Evolutionary conservation across 2,329 filamentous ascomycete genomes (phyloP), one percentile per base, ranked within the genome.

Genomic region (Cladosporium colombiae): DNA sequence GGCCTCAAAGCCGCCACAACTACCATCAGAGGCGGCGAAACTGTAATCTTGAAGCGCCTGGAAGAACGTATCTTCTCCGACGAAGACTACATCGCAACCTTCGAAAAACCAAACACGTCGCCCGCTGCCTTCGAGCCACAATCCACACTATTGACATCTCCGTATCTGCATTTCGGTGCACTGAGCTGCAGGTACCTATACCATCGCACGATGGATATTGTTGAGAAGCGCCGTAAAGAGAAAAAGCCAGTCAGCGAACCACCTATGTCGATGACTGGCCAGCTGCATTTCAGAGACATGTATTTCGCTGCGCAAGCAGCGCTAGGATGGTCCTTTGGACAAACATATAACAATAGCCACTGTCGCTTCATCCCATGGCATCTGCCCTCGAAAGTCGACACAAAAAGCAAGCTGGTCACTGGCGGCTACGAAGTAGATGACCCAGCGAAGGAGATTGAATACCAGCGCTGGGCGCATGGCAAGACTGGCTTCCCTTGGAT

Each of bases 331-430:
- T 72, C 80, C 0, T 93, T 91, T 70, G 81, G 79, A 0, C 89
- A 91, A 71, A 89, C 88, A 0, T 80, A 85, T 58, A 84, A 85
- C 40, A 93, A 93, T 71, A 76, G 83, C 0, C 79, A 89, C 68
- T 89, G 86, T 46, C 84, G 90, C n/a, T 92, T 93, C 76, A 86
- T 93, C 16, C 90, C 90, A 4, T 93, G 91, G 91, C 89, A 92
- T 73, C 78, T 93, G 1, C 90, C 88, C 0, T 89, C 87, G 2
- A 87, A 86, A 67, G 74, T 85, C 61, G 80, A 82, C 67, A 81
- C 79, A 0, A 81, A 81, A 7, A 76, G 81, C 21, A 77, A 76
- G 6, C 74, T 82, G 23, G 78, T 84, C 33, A 89, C 86, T 0
- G 87, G 85, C 10, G 81, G 82, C 5, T 90, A 92, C 74, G 81